Evolutionary conservation across 2,329 filamentous ascomycete genomes (phyloP).

Genomic region (Colletotrichum liaoningense): DNA sequence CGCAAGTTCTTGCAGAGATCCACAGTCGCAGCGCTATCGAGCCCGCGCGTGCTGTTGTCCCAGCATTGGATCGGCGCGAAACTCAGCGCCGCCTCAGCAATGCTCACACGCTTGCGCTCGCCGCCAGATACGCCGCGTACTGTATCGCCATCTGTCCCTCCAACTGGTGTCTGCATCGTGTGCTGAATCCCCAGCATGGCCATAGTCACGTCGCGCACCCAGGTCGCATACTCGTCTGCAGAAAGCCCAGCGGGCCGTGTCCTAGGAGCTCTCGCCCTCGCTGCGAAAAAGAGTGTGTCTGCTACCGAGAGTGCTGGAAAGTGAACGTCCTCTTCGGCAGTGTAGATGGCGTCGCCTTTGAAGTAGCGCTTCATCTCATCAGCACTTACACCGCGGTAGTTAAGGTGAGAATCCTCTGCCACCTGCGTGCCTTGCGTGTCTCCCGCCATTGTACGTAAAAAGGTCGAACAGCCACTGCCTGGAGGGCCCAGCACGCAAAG

Average conservation of each 20-base stretch:
- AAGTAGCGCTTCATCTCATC: constrained; percentile 36
- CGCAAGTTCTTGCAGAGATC: constrained; percentile 73
- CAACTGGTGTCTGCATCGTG: constrained; percentile 75
- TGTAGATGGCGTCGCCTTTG: constrained; percentile 74
- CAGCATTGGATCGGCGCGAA: constrained; percentile 70
- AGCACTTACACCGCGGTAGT: constrained; percentile 34
- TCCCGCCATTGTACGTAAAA: constrained; percentile 74
- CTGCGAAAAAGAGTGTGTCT: constrained; percentile 72
- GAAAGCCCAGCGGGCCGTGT: constrained; percentile 59
- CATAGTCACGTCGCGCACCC: constrained; percentile 76
- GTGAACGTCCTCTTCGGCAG: constrained; percentile 73
- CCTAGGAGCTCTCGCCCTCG: constrained; percentile 62
- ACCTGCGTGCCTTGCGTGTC: constrained; percentile 69
- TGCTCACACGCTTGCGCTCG: constrained; percentile 79
- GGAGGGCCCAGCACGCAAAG: constrained; percentile 68
- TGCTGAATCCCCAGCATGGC: constrained; percentile 82
- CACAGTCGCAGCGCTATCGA: constrained; percentile 74
- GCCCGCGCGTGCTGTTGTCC: constrained; percentile 75
- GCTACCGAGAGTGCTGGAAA: constrained; percentile 70
- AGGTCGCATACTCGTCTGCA: constrained; percentile 51
- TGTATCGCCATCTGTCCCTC: constrained; percentile 71
- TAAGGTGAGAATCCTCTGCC: constrained; percentile 12
- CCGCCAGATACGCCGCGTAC: constrained; percentile 73
- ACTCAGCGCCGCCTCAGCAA: constrained; percentile 70
- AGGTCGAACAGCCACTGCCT: constrained; percentile 71